phyloP scores from a whole-genome alignment of 345 rosid species.

The Kernera saxatilis region DNA sequence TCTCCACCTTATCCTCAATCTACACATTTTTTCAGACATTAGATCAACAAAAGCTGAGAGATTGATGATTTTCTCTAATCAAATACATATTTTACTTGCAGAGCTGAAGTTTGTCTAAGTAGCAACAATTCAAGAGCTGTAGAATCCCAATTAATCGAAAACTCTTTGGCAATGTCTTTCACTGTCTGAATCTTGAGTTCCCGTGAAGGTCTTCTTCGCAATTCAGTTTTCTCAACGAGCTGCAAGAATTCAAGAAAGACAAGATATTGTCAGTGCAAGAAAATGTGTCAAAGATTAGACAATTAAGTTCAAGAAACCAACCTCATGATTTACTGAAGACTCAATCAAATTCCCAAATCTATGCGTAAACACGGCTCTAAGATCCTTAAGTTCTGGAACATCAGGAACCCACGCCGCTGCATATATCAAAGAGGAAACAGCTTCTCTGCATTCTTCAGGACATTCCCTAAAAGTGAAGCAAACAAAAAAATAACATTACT shows the following conservation, averaged over 20 bases:
- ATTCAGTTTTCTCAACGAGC: conserved; percentile 48
- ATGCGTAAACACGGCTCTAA: conserved; percentile 45
- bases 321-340: conserved; percentile 52
- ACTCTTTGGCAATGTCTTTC: conserved; percentile 51
- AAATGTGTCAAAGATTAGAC: neutral
- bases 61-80: neutral
- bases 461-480: conserved; percentile 51
- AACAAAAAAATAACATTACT: neutral
- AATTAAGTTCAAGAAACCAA: conserved; percentile 2
- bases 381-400: conserved; percentile 70
- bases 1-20: conserved; percentile 29
- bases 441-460: conserved; percentile 79
- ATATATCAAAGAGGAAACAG: conserved; percentile 58
- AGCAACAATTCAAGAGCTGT: conserved; percentile 53
- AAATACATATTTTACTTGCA: neutral
- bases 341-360: conserved; percentile 53
- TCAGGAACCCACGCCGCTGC: conserved; percentile 87
- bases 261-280: neutral
- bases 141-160: conserved; percentile 57
- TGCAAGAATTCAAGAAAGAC: conserved; percentile 15
- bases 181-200: conserved; percentile 61
- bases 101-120: conserved; percentile 32
- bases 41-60: conserved; percentile 17
- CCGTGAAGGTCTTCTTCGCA: conserved; percentile 27
- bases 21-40: conserved; percentile 1